A percentile compares a stretch with the other conserved stretches of the same genome.
Evolutionary conservation across 495 filamentous ascomycete species (phyloP).

Genomic region (Penicillium pulvis): DNA sequence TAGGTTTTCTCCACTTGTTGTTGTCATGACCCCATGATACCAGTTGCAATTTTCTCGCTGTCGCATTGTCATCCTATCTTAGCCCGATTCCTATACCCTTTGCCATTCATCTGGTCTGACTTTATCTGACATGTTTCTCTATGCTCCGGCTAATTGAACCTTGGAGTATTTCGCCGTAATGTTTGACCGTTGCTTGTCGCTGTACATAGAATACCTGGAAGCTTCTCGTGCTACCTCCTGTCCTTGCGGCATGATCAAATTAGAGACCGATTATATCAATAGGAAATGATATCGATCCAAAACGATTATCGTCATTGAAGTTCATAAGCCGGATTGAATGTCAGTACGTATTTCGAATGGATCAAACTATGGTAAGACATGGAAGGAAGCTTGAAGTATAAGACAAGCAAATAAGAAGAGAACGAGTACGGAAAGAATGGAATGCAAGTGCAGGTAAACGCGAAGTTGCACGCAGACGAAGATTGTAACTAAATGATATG

Average conservation of each 20-base stretch:
- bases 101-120: conserved; percentile 5
- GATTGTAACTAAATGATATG: conserved; percentile 9
- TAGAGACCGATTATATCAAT: not conserved
- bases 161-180: conserved; percentile 6
- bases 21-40: conserved; percentile 26
- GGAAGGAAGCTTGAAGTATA: not conserved
- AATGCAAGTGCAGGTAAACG: conserved; percentile 1
- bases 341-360: not conserved
- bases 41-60: conserved; percentile 17
- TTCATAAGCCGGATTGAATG: not conserved
- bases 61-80: not conserved
- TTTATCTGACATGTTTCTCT: conserved; percentile 1
- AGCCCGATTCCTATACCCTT: conserved; percentile 23
- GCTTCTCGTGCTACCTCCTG: not conserved
- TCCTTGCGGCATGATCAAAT: not conserved
- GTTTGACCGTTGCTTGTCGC: not conserved
- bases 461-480: not conserved
- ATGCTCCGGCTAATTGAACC: conserved; percentile 1
- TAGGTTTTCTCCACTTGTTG: not conserved
- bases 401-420: not conserved
- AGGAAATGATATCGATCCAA: not conserved
- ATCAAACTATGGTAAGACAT: not conserved
- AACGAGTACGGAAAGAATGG: not conserved
- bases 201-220: conserved; percentile 7
- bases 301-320: not conserved